Conservation (phyloP, 2,329 filamentous ascomycete genomes). For the Trichoderma sp. region DNA sequence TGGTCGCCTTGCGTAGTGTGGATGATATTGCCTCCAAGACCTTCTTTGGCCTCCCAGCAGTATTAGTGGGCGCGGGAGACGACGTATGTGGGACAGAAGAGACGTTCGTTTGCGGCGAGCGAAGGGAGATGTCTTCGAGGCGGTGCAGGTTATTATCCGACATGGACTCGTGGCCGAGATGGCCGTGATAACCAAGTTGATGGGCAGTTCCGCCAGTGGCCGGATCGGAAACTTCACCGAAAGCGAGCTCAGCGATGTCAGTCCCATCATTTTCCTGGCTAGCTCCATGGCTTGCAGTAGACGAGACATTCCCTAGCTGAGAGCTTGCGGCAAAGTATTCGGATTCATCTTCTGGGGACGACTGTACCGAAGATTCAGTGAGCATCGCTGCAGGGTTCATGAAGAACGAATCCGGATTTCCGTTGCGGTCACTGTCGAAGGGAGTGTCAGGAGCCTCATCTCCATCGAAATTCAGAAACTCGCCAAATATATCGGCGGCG, state of each 20-base stretch:
- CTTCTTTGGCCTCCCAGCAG: constrained; percentile 44
- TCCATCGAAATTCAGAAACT: constrained; percentile 45
- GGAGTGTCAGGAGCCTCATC: constrained; percentile 32
- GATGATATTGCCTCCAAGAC: constrained; percentile 49
- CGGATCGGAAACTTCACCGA: constrained; percentile 28
- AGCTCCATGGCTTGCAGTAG: constrained; percentile 38
- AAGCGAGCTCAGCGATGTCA: constrained; percentile 38
- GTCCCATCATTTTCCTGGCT: constrained; percentile 36
- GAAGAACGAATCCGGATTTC: constrained; percentile 37
- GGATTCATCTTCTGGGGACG: constrained; percentile 44
- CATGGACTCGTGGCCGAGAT: constrained; percentile 46
- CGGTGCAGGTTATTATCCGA: constrained; percentile 54
- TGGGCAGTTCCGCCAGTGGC: constrained; percentile 31
- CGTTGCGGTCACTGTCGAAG: constrained; percentile 31
- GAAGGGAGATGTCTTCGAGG: constrained; percentile 53
- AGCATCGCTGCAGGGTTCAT: constrained; percentile 39
- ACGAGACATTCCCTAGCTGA: constrained; percentile 36
- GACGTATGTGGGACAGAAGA: constrained; percentile 39
- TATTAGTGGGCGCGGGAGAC: constrained; percentile 41
- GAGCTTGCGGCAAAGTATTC: constrained; percentile 45
- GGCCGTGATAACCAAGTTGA: constrained; percentile 35
- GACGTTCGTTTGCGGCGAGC: constrained; percentile 41
- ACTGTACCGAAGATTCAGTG: constrained; percentile 43
- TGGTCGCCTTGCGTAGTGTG: constrained; percentile 47
- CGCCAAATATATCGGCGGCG: constrained; percentile 43